Evolutionary conservation across 768 basidiomycete genomes (phyloP).

Genomic region (Porpolomopsis calyptriformis): DNA sequence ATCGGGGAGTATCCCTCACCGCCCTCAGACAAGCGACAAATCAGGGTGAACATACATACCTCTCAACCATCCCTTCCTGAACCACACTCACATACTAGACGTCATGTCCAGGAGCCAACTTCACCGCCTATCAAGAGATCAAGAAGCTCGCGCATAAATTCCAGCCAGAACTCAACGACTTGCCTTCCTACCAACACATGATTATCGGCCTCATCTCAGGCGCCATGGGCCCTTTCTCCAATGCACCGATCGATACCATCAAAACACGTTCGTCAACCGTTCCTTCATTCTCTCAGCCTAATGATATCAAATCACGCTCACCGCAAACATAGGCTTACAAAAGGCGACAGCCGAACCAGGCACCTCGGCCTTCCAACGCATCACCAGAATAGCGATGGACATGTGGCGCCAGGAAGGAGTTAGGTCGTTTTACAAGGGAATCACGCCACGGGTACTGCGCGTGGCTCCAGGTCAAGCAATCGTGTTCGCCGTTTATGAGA

Average conservation of each 20-base stretch:
- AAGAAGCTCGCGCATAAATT: slow-evolving; percentile 70
- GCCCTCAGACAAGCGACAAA: slow-evolving; percentile 96
- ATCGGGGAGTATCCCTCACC: slow-evolving; percentile 88
- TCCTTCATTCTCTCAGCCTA: neutral
- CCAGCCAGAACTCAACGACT: slow-evolving; percentile 69
- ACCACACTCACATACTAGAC: no score
- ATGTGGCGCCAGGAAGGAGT: slow-evolving; percentile 92
- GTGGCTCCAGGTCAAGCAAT: slow-evolving; percentile 97
- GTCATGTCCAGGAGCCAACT: slow-evolving; percentile 65
- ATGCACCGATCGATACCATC: slow-evolving; percentile 91
- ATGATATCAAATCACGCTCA: slow-evolving; percentile 2
- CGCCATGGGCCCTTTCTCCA: slow-evolving; percentile 97
- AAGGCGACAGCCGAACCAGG: slow-evolving; percentile 68
- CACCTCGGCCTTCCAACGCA: slow-evolving; percentile 67
- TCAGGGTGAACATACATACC: slow-evolving; percentile 48
- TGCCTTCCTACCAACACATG: slow-evolving; percentile 96
- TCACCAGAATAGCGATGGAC: slow-evolving; percentile 70
- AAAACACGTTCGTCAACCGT: slow-evolving; percentile 75
- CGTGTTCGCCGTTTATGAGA: slow-evolving; percentile 95
- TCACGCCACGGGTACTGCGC: slow-evolving; percentile 89
- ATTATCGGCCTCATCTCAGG: slow-evolving; percentile 90
- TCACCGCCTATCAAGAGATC: slow-evolving; percentile 95
- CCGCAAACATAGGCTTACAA: slow-evolving; percentile 54
- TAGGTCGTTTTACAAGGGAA: slow-evolving; percentile 93
- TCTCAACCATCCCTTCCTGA: neutral